Percentiles rank a stretch among this genome's conserved stretches.
Evolutionary conservation across 345 rosid genomes (phyloP).

Genomic region (Durio zibethinus): DNA sequence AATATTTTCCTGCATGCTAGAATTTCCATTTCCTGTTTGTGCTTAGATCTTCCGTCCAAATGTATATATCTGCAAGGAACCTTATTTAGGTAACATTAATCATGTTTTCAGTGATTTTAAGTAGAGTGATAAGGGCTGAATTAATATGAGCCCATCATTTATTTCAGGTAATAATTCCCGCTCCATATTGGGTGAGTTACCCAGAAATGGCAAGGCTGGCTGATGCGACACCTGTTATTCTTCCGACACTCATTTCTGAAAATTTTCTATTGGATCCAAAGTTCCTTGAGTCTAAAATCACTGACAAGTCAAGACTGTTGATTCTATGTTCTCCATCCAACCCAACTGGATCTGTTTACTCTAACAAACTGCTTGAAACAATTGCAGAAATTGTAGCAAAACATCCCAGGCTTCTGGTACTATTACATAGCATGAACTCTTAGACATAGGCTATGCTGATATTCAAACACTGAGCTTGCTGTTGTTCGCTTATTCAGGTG

Average conservation of each 20-base stretch:
- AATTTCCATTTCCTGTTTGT: background rate
- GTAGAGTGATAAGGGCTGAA: background rate
- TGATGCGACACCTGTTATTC: constrained; percentile 88
- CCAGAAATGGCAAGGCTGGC: constrained; percentile 94
- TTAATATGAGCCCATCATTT: background rate
- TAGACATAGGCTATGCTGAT: background rate
- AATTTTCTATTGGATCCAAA: constrained; percentile 86
- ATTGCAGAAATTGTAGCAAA: constrained; percentile 80
- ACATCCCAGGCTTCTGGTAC: constrained; percentile 96
- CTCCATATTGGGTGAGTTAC: constrained; percentile 97
- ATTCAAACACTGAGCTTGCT: constrained; percentile 21
- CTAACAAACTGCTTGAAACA: constrained; percentile 81
- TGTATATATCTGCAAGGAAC: background rate
- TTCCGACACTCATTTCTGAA: constrained; percentile 78
- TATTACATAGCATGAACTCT: constrained; percentile 2
- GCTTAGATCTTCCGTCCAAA: background rate
- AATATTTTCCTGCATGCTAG: background rate
- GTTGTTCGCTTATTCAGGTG: constrained; percentile 42
- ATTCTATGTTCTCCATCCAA: constrained; percentile 95
- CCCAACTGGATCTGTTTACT: constrained; percentile 98
- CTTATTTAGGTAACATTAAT: background rate
- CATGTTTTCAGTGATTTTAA: background rate
- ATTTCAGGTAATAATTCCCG: constrained; percentile 87
- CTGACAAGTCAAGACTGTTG: constrained; percentile 79
- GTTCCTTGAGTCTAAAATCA: constrained; percentile 64